Evolutionary conservation across 75 land plant species (phyloP).

Genomic region (Cryptomeria japonica): DNA sequence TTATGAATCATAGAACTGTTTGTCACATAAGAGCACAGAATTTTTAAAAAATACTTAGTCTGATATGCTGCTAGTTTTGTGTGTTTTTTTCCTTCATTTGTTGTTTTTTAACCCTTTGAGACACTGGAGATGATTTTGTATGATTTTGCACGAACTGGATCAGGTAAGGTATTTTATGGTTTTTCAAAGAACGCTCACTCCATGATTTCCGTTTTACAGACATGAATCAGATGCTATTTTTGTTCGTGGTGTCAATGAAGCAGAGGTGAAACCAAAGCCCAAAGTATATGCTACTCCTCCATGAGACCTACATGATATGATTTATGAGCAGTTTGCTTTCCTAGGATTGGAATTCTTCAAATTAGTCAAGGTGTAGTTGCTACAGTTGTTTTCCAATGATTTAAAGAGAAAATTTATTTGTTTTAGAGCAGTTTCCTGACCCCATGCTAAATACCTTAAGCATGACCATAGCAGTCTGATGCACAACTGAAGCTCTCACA

Average conservation of each 20-base stretch:
- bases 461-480: not conserved
- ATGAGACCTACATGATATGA: not conserved
- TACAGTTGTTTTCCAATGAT: not conserved
- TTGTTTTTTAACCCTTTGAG: not conserved
- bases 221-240: constrained; percentile 96
- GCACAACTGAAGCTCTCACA: not conserved
- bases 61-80: not conserved
- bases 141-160: not conserved
- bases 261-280: constrained; percentile 98
- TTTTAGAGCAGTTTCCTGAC: not conserved
- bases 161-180: not conserved
- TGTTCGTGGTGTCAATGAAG: constrained; percentile 91
- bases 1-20: not conserved
- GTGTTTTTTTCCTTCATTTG: constrained; percentile 11
- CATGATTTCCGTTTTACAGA: constrained; percentile 50
- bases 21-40: not conserved
- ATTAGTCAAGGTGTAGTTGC: not conserved
- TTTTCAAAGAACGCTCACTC: not conserved
- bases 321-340: not conserved
- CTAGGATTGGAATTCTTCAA: not conserved
- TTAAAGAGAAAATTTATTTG: not conserved
- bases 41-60: not conserved
- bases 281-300: constrained; percentile 66
- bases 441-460: not conserved
- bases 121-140: not conserved